Evolutionary conservation across 768 basidiomycete genomes (phyloP).

Genomic region (Mycena haematopus): DNA sequence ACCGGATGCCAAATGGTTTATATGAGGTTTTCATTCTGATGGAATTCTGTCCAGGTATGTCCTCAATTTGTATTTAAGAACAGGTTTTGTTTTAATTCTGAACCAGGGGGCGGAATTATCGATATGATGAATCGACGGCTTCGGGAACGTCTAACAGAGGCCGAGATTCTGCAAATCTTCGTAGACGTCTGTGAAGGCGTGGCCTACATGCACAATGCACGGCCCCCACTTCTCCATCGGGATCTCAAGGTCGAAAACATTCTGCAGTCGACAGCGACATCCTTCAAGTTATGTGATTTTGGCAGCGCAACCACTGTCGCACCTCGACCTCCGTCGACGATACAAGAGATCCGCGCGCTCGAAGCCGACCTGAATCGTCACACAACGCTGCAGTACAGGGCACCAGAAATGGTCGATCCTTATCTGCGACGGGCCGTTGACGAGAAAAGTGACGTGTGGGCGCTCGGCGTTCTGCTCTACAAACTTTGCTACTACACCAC

Average conservation of each 20-base stretch:
- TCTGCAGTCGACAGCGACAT: conserved; percentile 81
- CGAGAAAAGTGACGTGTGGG: conserved; percentile 98
- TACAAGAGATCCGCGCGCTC: conserved; percentile 83
- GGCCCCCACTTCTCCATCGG: conserved; percentile 90
- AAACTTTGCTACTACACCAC: conserved; percentile 99
- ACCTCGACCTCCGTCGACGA: conserved; percentile 71
- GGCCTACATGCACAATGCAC: conserved; percentile 93
- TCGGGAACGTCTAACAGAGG: conserved; percentile 91
- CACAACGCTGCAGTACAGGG: conserved; percentile 96
- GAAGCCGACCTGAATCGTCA: conserved; percentile 93
- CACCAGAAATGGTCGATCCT: conserved; percentile 98
- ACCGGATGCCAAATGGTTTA: conserved; percentile 79
- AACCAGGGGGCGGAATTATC: conserved; percentile 92
- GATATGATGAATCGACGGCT: conserved; percentile 99
- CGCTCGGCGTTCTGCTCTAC: conserved; percentile 93
- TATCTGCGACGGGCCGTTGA: conserved; percentile 84
- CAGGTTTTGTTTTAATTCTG: conserved; percentile 25
- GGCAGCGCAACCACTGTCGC: conserved; percentile 87
- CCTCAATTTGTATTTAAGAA: conserved; percentile 17
- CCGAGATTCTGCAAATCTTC: conserved; percentile 97
- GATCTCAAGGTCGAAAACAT: conserved; percentile 99
- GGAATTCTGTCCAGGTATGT: conserved; percentile 92
- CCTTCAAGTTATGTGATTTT: conserved; percentile 97
- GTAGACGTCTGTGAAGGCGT: conserved; percentile 97
- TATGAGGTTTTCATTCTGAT: conserved; percentile 99